Evolutionary conservation across 441 rosid species (phyloP), one percentile per base, ranked within the genome.

Genomic region (Croton laevigatus): DNA sequence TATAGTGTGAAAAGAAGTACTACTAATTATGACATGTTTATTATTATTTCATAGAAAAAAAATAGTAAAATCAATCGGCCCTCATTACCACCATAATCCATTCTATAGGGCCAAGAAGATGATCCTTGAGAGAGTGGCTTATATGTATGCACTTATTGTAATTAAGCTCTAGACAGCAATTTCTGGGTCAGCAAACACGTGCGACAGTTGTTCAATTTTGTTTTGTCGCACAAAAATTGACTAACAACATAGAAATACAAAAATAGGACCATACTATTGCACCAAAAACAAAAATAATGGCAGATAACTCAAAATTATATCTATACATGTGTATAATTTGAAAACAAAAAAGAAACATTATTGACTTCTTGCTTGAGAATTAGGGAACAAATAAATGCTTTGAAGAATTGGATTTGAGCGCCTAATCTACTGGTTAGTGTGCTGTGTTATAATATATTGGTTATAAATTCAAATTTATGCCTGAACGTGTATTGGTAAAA

Each of bases 171-270:
- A 42, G 51, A 16, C 38, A 32, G 66, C 32, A 64, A 53, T 34
- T 59, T 27, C 3, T 71, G 45, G 66, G 66, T 53, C 44, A 20
- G 44, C 37, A 6, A 37, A 70, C 73, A 44, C 34, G 70, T 65
- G 68, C 42, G 67, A 68, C 68, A 68, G 64, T 69, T 73, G 75
- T 73, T 48, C 58, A 49, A 8, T 44, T 69, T 75, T 70, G 70
- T 71, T 65, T 64, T 48, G 57, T 72, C 64, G 20, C 40, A 38
- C 34, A 17, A 60, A 19, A 55, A 20, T 53, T 53, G 17, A 61
- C 51, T 38, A 61, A 19, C 32, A 16, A 20, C 22, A 23, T 38
- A 55, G 7, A 22, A 62, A 60, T 40, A 69, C 42, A 13, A 27
- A 22, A 68, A 8, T 20, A 38, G 4, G 0, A 42, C 38, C 13